Conservation (phyloP, 345 rosid genomes). For the Boechera stricta region DNA sequence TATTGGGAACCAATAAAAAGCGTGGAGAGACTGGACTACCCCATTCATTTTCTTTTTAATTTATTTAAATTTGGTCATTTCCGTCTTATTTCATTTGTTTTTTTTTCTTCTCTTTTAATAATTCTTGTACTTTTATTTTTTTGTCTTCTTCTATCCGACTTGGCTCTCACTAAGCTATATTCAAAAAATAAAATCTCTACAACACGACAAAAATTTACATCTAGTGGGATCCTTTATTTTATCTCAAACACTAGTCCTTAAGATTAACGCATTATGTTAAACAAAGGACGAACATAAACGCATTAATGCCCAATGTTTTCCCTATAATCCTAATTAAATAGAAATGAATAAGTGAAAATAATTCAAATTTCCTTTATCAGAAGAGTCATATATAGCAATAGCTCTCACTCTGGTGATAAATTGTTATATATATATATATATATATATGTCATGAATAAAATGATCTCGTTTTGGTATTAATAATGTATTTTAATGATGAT, state of each 20-base stretch:
- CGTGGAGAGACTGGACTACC: slow-evolving; percentile 35
- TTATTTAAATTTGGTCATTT: slow-evolving; percentile 37
- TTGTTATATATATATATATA: neutral
- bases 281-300: slow-evolving; percentile 12
- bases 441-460: no score
- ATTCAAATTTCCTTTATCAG: no score
- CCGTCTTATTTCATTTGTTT: slow-evolving; percentile 39
- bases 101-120: slow-evolving; percentile 3
- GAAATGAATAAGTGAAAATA: neutral
- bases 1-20: slow-evolving; percentile 45
- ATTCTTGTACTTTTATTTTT: slow-evolving; percentile 18
- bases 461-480: neutral
- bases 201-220: slow-evolving; percentile 38
- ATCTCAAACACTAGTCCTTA: slow-evolving; percentile 35
- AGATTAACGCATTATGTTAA: slow-evolving; percentile 30
- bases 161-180: slow-evolving; percentile 34
- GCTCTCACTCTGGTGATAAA: neutral
- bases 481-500: neutral
- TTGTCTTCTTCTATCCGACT: slow-evolving; percentile 43
- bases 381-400: no score
- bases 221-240: slow-evolving; percentile 33
- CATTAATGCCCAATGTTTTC: slow-evolving; percentile 5
- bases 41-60: slow-evolving; percentile 35
- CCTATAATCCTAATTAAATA: neutral
- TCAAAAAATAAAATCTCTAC: slow-evolving; percentile 6